These are phyloP conservation scores for Tremella yokohamensis DNA, from an alignment of 768 basidiomycete genomes.

Conservation along the genomic window DNA sequence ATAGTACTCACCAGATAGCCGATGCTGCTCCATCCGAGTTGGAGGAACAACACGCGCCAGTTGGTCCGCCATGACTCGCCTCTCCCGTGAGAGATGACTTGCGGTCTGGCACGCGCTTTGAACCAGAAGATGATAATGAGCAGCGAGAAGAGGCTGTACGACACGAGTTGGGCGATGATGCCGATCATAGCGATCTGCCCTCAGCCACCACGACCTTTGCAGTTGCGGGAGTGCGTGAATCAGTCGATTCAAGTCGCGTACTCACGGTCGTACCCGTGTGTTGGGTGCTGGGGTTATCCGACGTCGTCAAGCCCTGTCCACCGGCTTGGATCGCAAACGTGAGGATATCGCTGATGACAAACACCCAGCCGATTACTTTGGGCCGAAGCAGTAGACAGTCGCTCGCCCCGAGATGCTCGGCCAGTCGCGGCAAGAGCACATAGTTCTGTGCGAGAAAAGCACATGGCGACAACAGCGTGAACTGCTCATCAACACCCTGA, in stretches of 20 bases:
- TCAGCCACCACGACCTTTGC: no score
- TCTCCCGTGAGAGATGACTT: background rate
- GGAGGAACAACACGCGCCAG: constrained; percentile 61
- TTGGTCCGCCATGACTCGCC: constrained; percentile 40
- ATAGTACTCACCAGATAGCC: constrained; percentile 62
- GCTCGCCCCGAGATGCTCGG: constrained; percentile 56
- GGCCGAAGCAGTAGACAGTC: constrained; percentile 53
- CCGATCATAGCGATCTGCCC: background rate
- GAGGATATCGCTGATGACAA: constrained; percentile 62
- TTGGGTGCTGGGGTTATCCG: constrained; percentile 18
- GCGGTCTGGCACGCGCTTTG: background rate
- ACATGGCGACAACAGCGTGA: constrained; percentile 55
- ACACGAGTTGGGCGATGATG: constrained; percentile 58
- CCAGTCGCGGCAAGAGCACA: constrained; percentile 63
- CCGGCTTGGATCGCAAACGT: constrained; percentile 65
- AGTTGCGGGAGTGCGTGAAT: no score
- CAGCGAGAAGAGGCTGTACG: constrained; percentile 55
- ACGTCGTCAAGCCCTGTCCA: constrained; percentile 16
- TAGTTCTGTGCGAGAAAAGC: constrained; percentile 63
- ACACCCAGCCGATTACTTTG: constrained; percentile 56
- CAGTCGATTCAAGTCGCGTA: no score
- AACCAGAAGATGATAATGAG: constrained; percentile 50
- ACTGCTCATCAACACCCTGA: constrained; percentile 11
- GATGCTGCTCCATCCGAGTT: constrained; percentile 59
- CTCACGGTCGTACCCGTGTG: no score